Base-by-base conservation (phyloP, 495 filamentous ascomycete species). In the Elaphomyces granulatus region DNA sequence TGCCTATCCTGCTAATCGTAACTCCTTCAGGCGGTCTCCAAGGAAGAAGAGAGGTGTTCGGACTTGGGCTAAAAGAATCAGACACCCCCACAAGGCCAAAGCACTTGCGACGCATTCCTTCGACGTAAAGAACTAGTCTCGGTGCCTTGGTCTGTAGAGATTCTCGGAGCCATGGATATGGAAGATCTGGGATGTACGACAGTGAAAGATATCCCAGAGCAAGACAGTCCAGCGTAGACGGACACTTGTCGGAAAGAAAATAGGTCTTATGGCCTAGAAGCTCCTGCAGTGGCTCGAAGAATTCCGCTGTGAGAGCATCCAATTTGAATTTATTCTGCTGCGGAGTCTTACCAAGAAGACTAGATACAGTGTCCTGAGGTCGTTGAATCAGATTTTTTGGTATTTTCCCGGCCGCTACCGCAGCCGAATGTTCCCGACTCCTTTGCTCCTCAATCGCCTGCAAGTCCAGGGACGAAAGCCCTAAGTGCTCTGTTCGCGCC, bases 181-280 rank as follows among this genome's bases (percentile, higher is more conserved):
- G 81, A 19, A 90, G 53, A 0, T 79, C 68, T 2, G 82, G 75
- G 15, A 80, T 65, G 2, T 83, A 58, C 56, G 81, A 80, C 32
- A 95, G 55, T 6, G 74, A 69, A 32, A 95, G 59, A 56, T 88
- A 94, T 15, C 75, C 90, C 42, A 81, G 66, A 1, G 72, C 78
- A 18, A 93, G 48, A 52, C 82, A 93, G 58, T 93, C 80, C n/a
- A 85, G 56, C 36, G 67, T 77, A n/a, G 73, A 70, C 3, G 74
- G 66, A 2, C 52, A 45, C 0, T 58, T 50, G 10, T 61, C 56
- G 4, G 61, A 60, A 1, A 87, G 60, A 14, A 81, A 54, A 47
- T 66, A 78, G 8, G 50, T 31, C 48, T 74, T 76, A n/a, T 56
- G 44, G 6, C 63, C 70, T 3, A 86, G 65, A 36, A 83, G 68